These are phyloP conservation scores for Calonectria fujianensis DNA, from an alignment of 2,329 filamentous ascomycete species.

Conservation along the genomic window DNA sequence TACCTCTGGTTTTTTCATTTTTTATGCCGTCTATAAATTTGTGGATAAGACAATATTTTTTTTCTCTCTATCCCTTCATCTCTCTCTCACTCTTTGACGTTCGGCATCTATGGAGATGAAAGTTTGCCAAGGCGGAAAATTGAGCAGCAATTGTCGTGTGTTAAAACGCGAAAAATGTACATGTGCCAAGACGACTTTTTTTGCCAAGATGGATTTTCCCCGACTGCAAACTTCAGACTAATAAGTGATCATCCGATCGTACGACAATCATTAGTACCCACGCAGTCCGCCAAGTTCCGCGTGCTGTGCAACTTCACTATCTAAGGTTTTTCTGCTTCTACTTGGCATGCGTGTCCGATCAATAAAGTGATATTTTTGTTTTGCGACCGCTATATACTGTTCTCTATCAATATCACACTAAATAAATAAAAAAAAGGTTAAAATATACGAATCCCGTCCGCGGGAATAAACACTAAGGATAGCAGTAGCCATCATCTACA, in stretches of 20 bases:
- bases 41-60: neutral
- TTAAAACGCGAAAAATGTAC: neutral
- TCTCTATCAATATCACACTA: constrained; percentile 23
- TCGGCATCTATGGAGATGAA: neutral
- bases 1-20: constrained; percentile 32
- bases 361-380: constrained; percentile 17
- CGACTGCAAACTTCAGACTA: constrained; percentile 4
- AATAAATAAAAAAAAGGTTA: neutral
- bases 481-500: constrained; percentile 57
- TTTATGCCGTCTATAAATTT: constrained; percentile 23
- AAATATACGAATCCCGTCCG: constrained; percentile 1
- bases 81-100: neutral
- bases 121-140: neutral
- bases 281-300: constrained; percentile 1
- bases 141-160: constrained; percentile 4
- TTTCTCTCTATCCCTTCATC: neutral
- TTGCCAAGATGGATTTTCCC: constrained; percentile 21
- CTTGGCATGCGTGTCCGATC: neutral
- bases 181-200: neutral
- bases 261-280: neutral
- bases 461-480: constrained; percentile 18
- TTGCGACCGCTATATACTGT: constrained; percentile 16
- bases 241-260: constrained; percentile 6
- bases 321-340: neutral
- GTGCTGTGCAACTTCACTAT: neutral